A percentile compares a stretch with the other conserved stretches of the same genome.
Conservation (phyloP, 2,329 filamentous ascomycete genomes). For the Trichoderma semiorbis region DNA sequence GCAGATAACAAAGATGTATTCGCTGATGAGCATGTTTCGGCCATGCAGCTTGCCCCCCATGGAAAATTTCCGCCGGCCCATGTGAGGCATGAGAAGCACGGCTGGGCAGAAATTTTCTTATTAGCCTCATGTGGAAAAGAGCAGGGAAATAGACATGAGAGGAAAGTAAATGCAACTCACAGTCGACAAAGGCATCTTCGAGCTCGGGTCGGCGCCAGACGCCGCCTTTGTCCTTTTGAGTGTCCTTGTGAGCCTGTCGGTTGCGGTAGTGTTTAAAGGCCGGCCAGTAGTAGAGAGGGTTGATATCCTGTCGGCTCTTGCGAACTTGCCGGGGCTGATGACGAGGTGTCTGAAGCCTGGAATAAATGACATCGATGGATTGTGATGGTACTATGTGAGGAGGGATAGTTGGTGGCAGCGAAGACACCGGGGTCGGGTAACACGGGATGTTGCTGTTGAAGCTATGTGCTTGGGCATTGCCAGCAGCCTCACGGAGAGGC, state of each 20-base stretch:
- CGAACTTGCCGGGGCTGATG: constrained; percentile 35
- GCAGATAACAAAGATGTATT: constrained; percentile 55
- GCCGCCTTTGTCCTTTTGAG: constrained; percentile 58
- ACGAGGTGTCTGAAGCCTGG: constrained; percentile 34
- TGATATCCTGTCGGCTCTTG: constrained; percentile 40
- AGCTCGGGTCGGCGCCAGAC: constrained; percentile 51
- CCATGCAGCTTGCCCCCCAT: constrained; percentile 62
- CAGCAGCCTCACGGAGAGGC: constrained; percentile 51
- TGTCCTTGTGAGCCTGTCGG: constrained; percentile 61
- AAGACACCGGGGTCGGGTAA: constrained; percentile 41
- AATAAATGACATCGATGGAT: constrained; percentile 42
- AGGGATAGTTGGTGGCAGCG: constrained; percentile 46
- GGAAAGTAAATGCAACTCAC: constrained; percentile 38
- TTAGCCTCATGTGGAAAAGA: constrained; percentile 22
- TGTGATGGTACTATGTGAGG: constrained; percentile 51
- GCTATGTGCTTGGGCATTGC: constrained; percentile 47
- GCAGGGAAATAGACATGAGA: not conserved
- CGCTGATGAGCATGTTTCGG: constrained; percentile 67
- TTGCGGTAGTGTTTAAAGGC: constrained; percentile 64
- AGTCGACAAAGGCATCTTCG: constrained; percentile 65
- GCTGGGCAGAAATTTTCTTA: constrained; percentile 40
- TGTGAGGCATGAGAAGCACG: constrained; percentile 61
- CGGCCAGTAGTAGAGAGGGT: constrained; percentile 60
- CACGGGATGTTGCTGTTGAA: constrained; percentile 43
- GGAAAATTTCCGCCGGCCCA: constrained; percentile 64